These are phyloP conservation scores for Triticum aestivum DNA, from an alignment of 176 grass and related monocot genomes.

Conservation along the genomic window DNA sequence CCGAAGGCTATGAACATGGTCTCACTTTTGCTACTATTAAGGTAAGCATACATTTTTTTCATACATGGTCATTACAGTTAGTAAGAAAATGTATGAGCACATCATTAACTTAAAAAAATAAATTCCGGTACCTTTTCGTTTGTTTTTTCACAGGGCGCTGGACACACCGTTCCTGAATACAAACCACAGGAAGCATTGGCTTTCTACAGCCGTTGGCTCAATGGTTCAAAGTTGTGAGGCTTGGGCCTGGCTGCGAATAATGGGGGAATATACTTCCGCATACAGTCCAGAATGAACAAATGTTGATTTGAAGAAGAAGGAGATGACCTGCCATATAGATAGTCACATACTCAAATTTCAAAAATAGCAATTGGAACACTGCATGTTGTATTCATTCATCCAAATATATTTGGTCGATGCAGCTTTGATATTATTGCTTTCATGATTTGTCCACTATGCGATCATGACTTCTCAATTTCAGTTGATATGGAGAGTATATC, in stretches of 20 bases:
- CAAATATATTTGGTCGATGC: background rate
- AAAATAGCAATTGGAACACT: background rate
- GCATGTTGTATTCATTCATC: background rate
- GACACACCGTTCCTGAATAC: constrained; percentile 92
- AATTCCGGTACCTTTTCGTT: background rate
- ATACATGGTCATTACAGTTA: background rate
- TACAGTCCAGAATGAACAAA: constrained; percentile 24
- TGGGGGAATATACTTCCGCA: constrained; percentile 7
- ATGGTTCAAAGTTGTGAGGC: constrained; percentile 49
- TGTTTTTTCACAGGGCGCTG: constrained; percentile 56
- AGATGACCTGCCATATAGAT: constrained; percentile 17
- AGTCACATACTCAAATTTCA: constrained; percentile 4
- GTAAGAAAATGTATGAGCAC: background rate
- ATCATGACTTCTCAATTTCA: background rate
- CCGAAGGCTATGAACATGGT: constrained; percentile 68
- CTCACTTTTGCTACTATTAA: constrained; percentile 93
- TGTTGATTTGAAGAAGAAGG: background rate
- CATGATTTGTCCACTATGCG: background rate
- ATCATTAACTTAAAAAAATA: background rate
- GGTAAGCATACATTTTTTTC: constrained; percentile 42
- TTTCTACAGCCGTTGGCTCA: constrained; percentile 80
- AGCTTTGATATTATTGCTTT: background rate
- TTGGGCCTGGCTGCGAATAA: background rate
- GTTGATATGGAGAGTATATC: constrained; percentile 2
- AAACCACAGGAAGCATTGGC: constrained; percentile 79